These are phyloP conservation scores for Durotheca rogersii DNA, from an alignment of 495 filamentous ascomycete species.

Conservation along the genomic window DNA sequence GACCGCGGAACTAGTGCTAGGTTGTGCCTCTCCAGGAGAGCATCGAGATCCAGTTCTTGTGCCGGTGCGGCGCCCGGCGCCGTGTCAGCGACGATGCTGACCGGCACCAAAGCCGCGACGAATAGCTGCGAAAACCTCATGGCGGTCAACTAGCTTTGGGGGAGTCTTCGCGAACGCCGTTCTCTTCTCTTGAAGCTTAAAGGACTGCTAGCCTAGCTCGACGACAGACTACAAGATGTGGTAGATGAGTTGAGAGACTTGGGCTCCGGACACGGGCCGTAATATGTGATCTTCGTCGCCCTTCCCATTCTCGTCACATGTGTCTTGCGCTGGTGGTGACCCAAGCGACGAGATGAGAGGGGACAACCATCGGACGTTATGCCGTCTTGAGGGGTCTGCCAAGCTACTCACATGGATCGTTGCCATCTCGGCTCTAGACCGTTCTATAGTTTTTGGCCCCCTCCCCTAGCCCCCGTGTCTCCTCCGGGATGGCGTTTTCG, in stretches of 20 bases:
- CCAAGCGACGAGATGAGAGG: slow-evolving; percentile 5
- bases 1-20: slow-evolving; percentile 39
- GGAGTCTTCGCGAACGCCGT: slow-evolving; percentile 14
- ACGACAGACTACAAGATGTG: slow-evolving; percentile 9
- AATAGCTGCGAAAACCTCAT: slow-evolving; percentile 37
- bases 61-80: slow-evolving; percentile 22
- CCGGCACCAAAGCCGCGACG: slow-evolving; percentile 30
- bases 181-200: slow-evolving; percentile 29
- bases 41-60: slow-evolving; percentile 33
- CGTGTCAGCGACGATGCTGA: slow-evolving; percentile 26
- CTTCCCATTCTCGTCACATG: slow-evolving; percentile 3
- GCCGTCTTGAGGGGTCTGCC: slow-evolving; percentile 22
- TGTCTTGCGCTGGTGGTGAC: not conserved
- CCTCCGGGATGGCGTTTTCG: slow-evolving; percentile 21
- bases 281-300: slow-evolving; percentile 7
- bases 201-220: slow-evolving; percentile 30
- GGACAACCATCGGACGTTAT: slow-evolving; percentile 29
- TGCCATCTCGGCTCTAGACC: slow-evolving; percentile 8
- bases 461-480: slow-evolving; percentile 27
- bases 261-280: slow-evolving; percentile 28
- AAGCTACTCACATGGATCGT: slow-evolving; percentile 27
- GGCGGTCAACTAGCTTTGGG: slow-evolving; percentile 5
- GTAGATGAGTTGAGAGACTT: slow-evolving; percentile 15
- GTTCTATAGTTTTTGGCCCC: slow-evolving; percentile 7
- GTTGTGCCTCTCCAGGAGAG: slow-evolving; percentile 37